Evolutionary conservation across 78 protist genomes (phyloP), one percentile per base, ranked within the genome.

Genomic region (Trichosphaerium sp.): DNA sequence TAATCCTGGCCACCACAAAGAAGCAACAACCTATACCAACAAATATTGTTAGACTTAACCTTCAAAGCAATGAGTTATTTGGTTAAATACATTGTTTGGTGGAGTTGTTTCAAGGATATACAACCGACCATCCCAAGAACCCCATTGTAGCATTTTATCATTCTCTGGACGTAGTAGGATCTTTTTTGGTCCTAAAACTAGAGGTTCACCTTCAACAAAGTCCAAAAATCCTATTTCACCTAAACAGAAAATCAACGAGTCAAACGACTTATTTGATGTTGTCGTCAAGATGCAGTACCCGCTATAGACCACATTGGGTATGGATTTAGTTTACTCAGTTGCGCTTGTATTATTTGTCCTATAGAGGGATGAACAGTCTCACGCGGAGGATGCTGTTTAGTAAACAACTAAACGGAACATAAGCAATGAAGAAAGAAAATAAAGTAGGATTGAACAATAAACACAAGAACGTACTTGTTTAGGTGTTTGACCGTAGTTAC

Each of bases 401-500:
- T 67, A 29, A 80, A 65, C 0, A 51, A 49, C 7, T 74, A 74
- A 10, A 71, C 64, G 21, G 85, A 74, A 21, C 51, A 49, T 11
- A 63, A 29, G 44, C 62, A 80, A 69, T 58, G 69, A 11, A 26
- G 55, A 25, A 42, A 59, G 5, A 35, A 58, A 10, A 47, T 64
- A 14, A 80, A 39, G 29, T 55, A 58, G n/a, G 48, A 43, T 7
- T 55, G 65, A 14, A 58, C 41, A n/a, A 58, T 55, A 42, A 59
- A 80, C 41, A 80, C 65, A 12, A 54, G 23, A 49, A 56, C 74
- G 47, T 49, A 94, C 63, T 60, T 83, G 96, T 25, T 32, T 7
- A 18, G 99, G 99, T 7, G 93, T 89, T 78, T 97, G 99, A 10
- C 99, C 99, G 41, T 87, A 97, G 62, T 76, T 75, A 69, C n/a